A percentile compares a stretch with the other conserved stretches of the same genome.
phyloP scores from a whole-genome alignment of 2,329 filamentous ascomycete species.

The Aspergillus intermedius region DNA sequence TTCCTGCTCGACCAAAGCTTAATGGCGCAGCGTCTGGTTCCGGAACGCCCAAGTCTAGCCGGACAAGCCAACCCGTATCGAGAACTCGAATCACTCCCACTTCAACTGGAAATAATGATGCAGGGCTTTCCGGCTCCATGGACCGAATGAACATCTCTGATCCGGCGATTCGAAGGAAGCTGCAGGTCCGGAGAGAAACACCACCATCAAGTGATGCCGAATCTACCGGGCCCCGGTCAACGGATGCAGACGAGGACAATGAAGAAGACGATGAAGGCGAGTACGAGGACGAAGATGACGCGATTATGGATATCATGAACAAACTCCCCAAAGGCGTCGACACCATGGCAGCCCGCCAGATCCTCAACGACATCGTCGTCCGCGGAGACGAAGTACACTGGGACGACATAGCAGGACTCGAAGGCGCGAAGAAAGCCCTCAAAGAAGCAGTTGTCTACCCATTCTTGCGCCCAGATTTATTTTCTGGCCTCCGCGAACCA shows the following conservation, averaged over 20 bases:
- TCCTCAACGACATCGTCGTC: slow-evolving; percentile 92
- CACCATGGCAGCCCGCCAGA: slow-evolving; percentile 74
- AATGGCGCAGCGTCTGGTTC: slow-evolving; percentile 20
- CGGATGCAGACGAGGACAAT: slow-evolving; percentile 41
- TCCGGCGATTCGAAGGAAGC: slow-evolving; percentile 17
- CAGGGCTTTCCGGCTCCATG: slow-evolving; percentile 19
- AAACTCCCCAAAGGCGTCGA: slow-evolving; percentile 78
- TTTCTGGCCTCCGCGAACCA: slow-evolving; percentile 90
- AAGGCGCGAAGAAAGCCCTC: slow-evolving; percentile 81
- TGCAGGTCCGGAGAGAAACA: slow-evolving; percentile 37
- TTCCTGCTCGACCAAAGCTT: slow-evolving; percentile 5
- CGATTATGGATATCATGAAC: slow-evolving; percentile 62
- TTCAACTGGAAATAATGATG: slow-evolving; percentile 29
- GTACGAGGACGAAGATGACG: slow-evolving; percentile 45
- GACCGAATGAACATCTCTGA: slow-evolving; percentile 19
- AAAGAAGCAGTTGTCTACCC: slow-evolving; percentile 97
- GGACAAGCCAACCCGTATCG: slow-evolving; percentile 7
- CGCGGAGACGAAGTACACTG: slow-evolving; percentile 92
- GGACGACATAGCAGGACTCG: slow-evolving; percentile 85
- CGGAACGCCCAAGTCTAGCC: slow-evolving; percentile 6
- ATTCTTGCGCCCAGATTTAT: slow-evolving; percentile 88
- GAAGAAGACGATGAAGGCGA: slow-evolving; percentile 47
- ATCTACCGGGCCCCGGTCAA: slow-evolving; percentile 42
- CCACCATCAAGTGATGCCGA: slow-evolving; percentile 39
- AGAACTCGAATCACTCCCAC: slow-evolving; percentile 6